Evolutionary conservation across 2,329 filamentous ascomycete species (phyloP).

Genomic region (Alternaria arbusti): DNA sequence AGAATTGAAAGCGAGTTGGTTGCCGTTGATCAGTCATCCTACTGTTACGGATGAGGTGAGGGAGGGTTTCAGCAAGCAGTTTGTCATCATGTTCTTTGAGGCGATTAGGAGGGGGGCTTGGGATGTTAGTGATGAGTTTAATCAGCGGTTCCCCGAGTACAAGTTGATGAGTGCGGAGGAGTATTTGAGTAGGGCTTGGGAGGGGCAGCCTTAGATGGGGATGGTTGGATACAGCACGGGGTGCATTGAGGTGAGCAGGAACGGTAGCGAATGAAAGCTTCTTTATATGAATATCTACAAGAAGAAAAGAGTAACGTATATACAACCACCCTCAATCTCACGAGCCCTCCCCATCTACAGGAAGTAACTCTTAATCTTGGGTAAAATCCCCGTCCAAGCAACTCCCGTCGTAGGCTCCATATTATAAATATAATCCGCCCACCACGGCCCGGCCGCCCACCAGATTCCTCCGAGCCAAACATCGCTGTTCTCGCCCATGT

Average conservation of each 20-base stretch:
- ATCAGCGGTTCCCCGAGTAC: constrained; percentile 54
- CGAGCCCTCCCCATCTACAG: constrained; percentile 6
- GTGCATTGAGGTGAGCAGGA: background rate
- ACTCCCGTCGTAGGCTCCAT: constrained; percentile 58
- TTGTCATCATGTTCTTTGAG: constrained; percentile 53
- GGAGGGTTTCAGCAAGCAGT: constrained; percentile 43
- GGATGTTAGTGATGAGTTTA: constrained; percentile 55
- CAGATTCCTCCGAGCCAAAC: constrained; percentile 62
- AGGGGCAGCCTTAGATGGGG: constrained; percentile 40
- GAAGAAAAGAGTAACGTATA: constrained; percentile 6
- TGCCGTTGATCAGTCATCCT: constrained; percentile 41
- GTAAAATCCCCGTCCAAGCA: constrained; percentile 49
- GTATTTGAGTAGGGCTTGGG: constrained; percentile 53
- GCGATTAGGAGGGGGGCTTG: constrained; percentile 53
- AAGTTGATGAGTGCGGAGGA: constrained; percentile 52
- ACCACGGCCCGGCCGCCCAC: constrained; percentile 64
- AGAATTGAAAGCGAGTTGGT: constrained; percentile 51
- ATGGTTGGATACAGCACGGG: background rate
- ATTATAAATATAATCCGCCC: constrained; percentile 56
- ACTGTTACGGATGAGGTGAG: constrained; percentile 47
- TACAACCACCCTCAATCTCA: constrained; percentile 1
- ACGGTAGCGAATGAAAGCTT: background rate
- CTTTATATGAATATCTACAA: background rate
- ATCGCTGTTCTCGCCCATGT: constrained; percentile 57
- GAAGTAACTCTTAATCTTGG: constrained; percentile 47